Percentiles rank a stretch among this genome's conserved stretches.
Conservation (phyloP, 768 basidiomycete species). For the Stropharia rugosoannulata region DNA sequence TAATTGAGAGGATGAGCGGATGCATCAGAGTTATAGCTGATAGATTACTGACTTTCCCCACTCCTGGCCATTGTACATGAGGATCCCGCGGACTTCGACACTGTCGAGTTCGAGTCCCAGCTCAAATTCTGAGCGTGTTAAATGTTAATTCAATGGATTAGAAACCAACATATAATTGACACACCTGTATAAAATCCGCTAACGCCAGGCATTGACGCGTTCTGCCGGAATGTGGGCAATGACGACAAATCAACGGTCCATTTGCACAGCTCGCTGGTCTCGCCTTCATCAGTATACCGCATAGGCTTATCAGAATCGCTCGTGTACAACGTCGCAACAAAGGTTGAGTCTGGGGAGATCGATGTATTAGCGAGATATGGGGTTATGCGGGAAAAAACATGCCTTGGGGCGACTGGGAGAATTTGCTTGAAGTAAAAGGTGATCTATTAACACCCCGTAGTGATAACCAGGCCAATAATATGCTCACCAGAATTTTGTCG, state of each 20-base stretch:
- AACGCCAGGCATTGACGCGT: slow-evolving; percentile 52
- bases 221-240: slow-evolving; percentile 76
- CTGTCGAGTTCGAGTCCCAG: slow-evolving; percentile 83
- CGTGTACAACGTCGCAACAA: slow-evolving; percentile 81
- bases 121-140: slow-evolving; percentile 62
- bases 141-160: background rate
- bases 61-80: slow-evolving; percentile 73
- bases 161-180: slow-evolving; percentile 12
- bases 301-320: slow-evolving; percentile 72
- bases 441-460: slow-evolving; percentile 2
- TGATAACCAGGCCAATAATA: background rate
- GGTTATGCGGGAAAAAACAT: background rate
- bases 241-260: slow-evolving; percentile 86
- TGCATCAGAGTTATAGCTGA: background rate
- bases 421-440: slow-evolving; percentile 10
- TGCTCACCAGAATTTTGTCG: slow-evolving; percentile 79
- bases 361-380: background rate
- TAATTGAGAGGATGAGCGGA: slow-evolving; percentile 6
- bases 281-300: slow-evolving; percentile 87
- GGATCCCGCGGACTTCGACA: slow-evolving; percentile 81
- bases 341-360: slow-evolving; percentile 59
- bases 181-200: slow-evolving; percentile 80
- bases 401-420: slow-evolving; percentile 2
- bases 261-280: slow-evolving; percentile 72
- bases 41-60: slow-evolving; percentile 66